Percentiles rank a stretch among this genome's conserved stretches.
phyloP scores from a whole-genome alignment of 2,329 filamentous ascomycete genomes.

The Fusarium luffae region DNA sequence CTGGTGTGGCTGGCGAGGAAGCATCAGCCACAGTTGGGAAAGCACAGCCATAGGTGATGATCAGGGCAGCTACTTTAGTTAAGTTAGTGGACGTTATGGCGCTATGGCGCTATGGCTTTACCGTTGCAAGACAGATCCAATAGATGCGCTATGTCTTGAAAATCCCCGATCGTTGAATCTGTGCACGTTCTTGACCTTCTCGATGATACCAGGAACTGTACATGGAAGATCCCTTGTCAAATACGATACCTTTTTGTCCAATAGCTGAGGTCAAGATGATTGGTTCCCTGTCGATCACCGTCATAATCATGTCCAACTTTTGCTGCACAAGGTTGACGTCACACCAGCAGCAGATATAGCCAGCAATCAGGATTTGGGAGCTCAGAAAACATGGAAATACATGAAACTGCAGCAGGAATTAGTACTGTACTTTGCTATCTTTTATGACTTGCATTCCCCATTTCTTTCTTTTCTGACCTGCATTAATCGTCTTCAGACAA shows the following conservation, averaged over 20 bases:
- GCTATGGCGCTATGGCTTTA: constrained; percentile 6
- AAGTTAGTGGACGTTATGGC: neutral
- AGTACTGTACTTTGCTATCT: constrained; percentile 3
- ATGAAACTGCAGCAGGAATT: constrained; percentile 15
- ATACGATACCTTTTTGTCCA: constrained; percentile 5
- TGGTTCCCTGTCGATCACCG: constrained; percentile 38
- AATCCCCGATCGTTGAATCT: constrained; percentile 8
- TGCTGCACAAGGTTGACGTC: constrained; percentile 43
- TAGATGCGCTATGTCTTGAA: constrained; percentile 6
- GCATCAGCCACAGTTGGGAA: neutral
- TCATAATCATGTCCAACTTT: constrained; percentile 41
- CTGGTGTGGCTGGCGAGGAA: constrained; percentile 1
- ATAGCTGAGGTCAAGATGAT: constrained; percentile 26
- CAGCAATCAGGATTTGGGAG: constrained; percentile 46
- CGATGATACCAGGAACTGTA: constrained; percentile 5
- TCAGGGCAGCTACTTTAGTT: neutral
- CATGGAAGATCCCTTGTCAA: constrained; percentile 9
- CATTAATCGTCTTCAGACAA: neutral
- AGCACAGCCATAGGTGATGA: neutral
- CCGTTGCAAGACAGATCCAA: constrained; percentile 8
- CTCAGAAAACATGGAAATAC: constrained; percentile 39
- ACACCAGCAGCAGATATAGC: constrained; percentile 33
- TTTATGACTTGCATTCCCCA: constrained; percentile 22
- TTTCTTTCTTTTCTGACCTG: neutral
- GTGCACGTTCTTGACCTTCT: neutral